Percentiles rank a stretch among this genome's conserved stretches.
Evolutionary conservation across 306 rosid species (phyloP).

Genomic region (Fagus sylvatica): DNA sequence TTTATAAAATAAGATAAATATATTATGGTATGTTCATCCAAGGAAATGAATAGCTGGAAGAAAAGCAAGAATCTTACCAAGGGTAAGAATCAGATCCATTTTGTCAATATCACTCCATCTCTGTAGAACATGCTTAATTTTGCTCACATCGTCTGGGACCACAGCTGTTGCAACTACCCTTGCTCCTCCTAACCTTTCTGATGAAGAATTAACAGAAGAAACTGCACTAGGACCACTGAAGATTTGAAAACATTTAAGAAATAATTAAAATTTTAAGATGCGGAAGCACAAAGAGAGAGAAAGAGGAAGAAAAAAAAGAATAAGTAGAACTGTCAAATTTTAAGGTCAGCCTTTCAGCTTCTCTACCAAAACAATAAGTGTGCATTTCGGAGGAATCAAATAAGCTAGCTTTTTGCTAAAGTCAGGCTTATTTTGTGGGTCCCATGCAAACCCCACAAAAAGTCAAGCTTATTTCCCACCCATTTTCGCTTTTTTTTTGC

Average conservation of each 20-base stretch:
- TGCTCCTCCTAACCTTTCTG: constrained; percentile 87
- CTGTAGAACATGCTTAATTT: constrained; percentile 65
- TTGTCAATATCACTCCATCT: constrained; percentile 78
- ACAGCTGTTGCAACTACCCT: constrained; percentile 67
- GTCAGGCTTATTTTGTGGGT: too few species aligned
- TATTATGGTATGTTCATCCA: neutral
- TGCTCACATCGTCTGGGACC: constrained; percentile 70
- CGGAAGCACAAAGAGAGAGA: constrained; percentile 6
- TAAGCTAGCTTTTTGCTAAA: too few species aligned
- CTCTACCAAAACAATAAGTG: neutral
- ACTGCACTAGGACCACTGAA: constrained; percentile 92
- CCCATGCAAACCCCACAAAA: too few species aligned
- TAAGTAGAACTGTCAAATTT: neutral
- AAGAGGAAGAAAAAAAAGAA: neutral
- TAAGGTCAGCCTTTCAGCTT: neutral
- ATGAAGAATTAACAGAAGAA: constrained; percentile 74
- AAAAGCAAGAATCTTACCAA: constrained; percentile 48
- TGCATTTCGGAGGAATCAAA: too few species aligned
- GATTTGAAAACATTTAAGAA: constrained; percentile 14
- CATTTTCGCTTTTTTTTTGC: too few species aligned
- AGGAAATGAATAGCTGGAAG: constrained; percentile 3
- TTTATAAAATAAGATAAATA: constrained; percentile 16
- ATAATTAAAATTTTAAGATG: constrained; percentile 18
- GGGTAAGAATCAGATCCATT: constrained; percentile 88
- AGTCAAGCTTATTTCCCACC: too few species aligned